A percentile compares a stretch with the other conserved stretches of the same genome.
These are phyloP conservation scores for Trichoderma harzianum DNA, from an alignment of 2,329 filamentous ascomycete genomes.

Conservation along the genomic window DNA sequence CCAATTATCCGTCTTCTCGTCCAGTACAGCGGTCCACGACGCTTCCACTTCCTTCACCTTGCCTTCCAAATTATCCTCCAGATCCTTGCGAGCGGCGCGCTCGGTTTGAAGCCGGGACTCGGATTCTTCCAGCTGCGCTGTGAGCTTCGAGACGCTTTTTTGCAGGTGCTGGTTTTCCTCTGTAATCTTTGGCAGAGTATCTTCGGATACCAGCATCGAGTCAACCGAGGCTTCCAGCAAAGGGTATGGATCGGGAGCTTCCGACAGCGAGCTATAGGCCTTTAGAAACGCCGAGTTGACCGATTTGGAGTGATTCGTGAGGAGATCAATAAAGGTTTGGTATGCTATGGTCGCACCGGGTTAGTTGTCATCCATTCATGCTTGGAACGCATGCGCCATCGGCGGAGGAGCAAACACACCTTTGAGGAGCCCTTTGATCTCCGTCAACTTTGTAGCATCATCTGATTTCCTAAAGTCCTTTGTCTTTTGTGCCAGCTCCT, in stretches of 20 bases:
- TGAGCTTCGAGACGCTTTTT: slow-evolving; percentile 69
- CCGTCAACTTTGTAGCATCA: slow-evolving; percentile 77
- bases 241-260: slow-evolving; percentile 94
- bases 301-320: slow-evolving; percentile 93
- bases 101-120: slow-evolving; percentile 80
- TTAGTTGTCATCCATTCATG: neutral
- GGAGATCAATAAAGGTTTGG: slow-evolving; percentile 92
- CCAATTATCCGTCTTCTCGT: slow-evolving; percentile 97
- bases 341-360: slow-evolving; percentile 61
- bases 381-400: neutral
- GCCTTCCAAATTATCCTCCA: slow-evolving; percentile 73
- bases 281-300: slow-evolving; percentile 92
- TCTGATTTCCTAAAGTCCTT: slow-evolving; percentile 96
- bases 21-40: slow-evolving; percentile 84
- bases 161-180: slow-evolving; percentile 87
- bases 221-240: slow-evolving; percentile 95
- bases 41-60: slow-evolving; percentile 86
- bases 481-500: slow-evolving; percentile 97
- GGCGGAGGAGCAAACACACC: slow-evolving; percentile 44
- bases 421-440: slow-evolving; percentile 88
- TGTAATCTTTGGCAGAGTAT: slow-evolving; percentile 85
- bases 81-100: slow-evolving; percentile 64
- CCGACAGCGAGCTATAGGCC: slow-evolving; percentile 87
- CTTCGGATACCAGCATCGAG: slow-evolving; percentile 85
- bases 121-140: slow-evolving; percentile 75